A percentile compares a stretch with the other conserved stretches of the same genome.
phyloP scores from a whole-genome alignment of 2,329 filamentous ascomycete genomes.

The Microascus cirrosus region DNA sequence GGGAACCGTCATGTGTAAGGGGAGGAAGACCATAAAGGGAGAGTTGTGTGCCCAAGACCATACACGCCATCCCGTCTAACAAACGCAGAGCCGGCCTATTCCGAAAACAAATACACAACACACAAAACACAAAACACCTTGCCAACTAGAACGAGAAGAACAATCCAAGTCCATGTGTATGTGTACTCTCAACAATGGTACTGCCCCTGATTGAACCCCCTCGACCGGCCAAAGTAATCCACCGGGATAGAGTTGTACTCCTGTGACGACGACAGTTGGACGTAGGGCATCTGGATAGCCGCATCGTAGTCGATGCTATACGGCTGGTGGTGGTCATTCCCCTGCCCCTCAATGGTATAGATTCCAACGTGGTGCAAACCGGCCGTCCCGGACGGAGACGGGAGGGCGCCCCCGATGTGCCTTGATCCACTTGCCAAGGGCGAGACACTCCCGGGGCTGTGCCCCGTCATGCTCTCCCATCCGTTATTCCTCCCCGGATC shows the following conservation, averaged over 20 bases:
- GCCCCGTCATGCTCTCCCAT: neutral
- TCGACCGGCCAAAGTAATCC: neutral
- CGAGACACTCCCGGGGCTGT: neutral
- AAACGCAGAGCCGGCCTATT: neutral
- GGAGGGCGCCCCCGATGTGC: neutral
- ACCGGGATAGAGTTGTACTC: neutral
- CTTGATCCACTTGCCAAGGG: neutral
- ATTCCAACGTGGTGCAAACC: neutral
- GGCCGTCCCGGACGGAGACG: neutral
- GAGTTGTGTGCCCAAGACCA: neutral
- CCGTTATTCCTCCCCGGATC: neutral
- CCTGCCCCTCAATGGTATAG: neutral
- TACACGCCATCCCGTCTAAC: neutral
- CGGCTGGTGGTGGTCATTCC: neutral
- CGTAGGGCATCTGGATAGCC: neutral
- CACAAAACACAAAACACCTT: neutral
- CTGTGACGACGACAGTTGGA: constrained; percentile 1
- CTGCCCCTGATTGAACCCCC: neutral
- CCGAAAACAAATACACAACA: too few species aligned
- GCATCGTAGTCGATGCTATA: constrained; percentile 1
- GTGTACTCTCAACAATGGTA: neutral
- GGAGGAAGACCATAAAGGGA: neutral
- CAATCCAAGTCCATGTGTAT: neutral
- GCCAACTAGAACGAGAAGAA: neutral
- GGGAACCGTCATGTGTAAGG: neutral